These are phyloP conservation scores for Cymodocea nodosa DNA, from an alignment of 116 monocot species.

Conservation along the genomic window DNA sequence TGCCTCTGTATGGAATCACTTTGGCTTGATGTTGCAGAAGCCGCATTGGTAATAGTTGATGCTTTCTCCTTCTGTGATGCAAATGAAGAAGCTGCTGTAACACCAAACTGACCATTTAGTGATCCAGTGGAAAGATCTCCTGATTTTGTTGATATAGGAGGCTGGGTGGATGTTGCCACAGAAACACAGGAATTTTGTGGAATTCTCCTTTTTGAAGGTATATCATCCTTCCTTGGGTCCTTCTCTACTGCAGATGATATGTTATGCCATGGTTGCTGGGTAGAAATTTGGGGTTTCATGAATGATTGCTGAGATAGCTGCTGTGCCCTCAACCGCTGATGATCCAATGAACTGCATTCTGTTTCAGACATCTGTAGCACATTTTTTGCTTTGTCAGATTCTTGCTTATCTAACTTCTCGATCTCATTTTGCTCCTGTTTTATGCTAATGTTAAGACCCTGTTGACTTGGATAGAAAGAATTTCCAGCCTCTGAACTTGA, in stretches of 20 bases:
- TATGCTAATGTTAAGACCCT: slow-evolving; percentile 42
- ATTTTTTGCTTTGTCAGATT: slow-evolving; percentile 30
- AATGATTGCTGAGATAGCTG: slow-evolving; percentile 27
- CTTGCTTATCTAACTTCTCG: slow-evolving; percentile 33
- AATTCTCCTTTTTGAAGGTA: slow-evolving; percentile 42
- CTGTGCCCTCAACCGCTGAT: slow-evolving; percentile 34
- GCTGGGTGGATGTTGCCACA: slow-evolving; percentile 58
- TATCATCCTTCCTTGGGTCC: slow-evolving; percentile 48
- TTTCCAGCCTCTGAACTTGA: slow-evolving; percentile 43
- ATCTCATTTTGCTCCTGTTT: slow-evolving; percentile 56
- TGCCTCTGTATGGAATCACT: slow-evolving; percentile 58
- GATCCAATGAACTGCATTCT: slow-evolving; percentile 34
- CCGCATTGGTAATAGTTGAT: slow-evolving; percentile 37
- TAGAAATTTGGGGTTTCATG: slow-evolving; percentile 19
- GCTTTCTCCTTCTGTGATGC: slow-evolving; percentile 61
- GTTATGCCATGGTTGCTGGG: slow-evolving; percentile 39
- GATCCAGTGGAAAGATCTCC: slow-evolving; percentile 87
- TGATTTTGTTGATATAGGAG: slow-evolving; percentile 85
- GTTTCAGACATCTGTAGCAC: slow-evolving; percentile 29
- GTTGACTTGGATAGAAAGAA: slow-evolving; percentile 48
- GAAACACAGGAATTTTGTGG: slow-evolving; percentile 66
- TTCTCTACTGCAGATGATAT: slow-evolving; percentile 25
- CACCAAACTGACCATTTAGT: slow-evolving; percentile 51
- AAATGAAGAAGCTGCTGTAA: slow-evolving; percentile 34
- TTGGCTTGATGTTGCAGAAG: slow-evolving; percentile 54